These are phyloP conservation scores for Nemania abortiva DNA, from an alignment of 2,329 filamentous ascomycete species.

Conservation along the genomic window DNA sequence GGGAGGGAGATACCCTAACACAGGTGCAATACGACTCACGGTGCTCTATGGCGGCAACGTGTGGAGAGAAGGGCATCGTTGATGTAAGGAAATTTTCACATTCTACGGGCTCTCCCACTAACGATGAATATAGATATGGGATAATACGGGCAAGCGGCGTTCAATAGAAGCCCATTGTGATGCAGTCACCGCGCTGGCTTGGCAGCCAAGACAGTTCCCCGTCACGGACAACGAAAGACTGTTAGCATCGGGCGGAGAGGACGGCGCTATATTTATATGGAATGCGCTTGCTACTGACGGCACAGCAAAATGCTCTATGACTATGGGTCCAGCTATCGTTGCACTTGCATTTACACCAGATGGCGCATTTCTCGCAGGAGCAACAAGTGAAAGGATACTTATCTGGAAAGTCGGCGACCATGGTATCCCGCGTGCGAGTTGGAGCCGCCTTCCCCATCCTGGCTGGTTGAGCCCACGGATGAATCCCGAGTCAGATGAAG, in stretches of 20 bases:
- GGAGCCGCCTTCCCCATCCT: constrained; percentile 66
- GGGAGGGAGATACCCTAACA: constrained; percentile 65
- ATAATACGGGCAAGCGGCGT: constrained; percentile 64
- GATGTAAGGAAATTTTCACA: constrained; percentile 63
- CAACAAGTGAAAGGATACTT: constrained; percentile 68
- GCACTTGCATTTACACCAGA: constrained; percentile 73
- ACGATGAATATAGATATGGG: constrained; percentile 62
- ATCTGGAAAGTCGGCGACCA: constrained; percentile 75
- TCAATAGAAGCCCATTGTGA: constrained; percentile 71
- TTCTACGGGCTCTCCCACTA: constrained; percentile 4
- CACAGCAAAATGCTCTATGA: constrained; percentile 70
- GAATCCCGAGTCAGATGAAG: constrained; percentile 66
- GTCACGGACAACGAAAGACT: constrained; percentile 64
- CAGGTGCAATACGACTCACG: constrained; percentile 68
- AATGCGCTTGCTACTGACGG: constrained; percentile 67
- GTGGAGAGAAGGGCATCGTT: constrained; percentile 69
- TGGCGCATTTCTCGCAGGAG: constrained; percentile 72
- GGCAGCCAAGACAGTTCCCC: constrained; percentile 66
- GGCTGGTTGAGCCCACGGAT: constrained; percentile 71
- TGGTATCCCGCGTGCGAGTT: constrained; percentile 69
- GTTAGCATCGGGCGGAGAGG: constrained; percentile 71
- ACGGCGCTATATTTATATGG: constrained; percentile 73
- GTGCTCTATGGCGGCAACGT: constrained; percentile 68
- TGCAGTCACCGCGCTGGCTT: constrained; percentile 68
- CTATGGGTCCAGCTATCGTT: constrained; percentile 69